Evolutionary conservation across 352 stramenopile genomes (phyloP).

Genomic region (Phytophthora fragariaefolia): DNA sequence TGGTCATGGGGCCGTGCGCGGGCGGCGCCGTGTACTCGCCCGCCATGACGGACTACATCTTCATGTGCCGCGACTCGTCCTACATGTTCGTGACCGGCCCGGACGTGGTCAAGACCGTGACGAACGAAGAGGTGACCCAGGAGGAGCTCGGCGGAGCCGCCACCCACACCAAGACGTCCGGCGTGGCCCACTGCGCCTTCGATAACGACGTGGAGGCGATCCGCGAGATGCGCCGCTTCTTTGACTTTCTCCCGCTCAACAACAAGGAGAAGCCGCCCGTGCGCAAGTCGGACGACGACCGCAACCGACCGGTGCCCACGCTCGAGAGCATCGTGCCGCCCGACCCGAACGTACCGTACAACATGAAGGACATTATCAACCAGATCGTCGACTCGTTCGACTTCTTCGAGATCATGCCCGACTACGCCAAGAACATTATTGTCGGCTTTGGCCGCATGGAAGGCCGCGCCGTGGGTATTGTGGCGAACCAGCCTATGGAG

Average conservation of each 20-base stretch:
- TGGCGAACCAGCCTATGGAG: conserved; percentile 98
- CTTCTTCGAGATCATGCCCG: conserved; percentile 97
- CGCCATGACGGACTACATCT: conserved; percentile 99
- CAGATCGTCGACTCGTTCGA: conserved; percentile 96
- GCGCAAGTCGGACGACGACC: conserved; percentile 87
- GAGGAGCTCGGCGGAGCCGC: conserved; percentile 94
- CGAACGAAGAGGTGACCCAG: conserved; percentile 96
- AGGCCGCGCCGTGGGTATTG: conserved; percentile 94
- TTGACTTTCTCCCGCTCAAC: conserved; percentile 96
- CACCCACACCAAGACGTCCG: conserved; percentile 96
- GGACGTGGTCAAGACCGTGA: conserved; percentile 98
- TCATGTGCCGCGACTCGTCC: conserved; percentile 97
- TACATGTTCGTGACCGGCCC: conserved; percentile 99
- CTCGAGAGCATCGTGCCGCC: conserved; percentile 95
- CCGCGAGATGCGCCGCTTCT: conserved; percentile 93
- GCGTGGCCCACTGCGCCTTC: conserved; percentile 95
- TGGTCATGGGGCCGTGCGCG: conserved; percentile 98
- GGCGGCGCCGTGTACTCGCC: conserved; percentile 95
- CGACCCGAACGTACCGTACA: conserved; percentile 98
- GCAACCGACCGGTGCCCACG: conserved; percentile 83
- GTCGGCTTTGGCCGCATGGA: conserved; percentile 97
- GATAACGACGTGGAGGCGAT: conserved; percentile 97
- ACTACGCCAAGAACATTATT: conserved; percentile 98
- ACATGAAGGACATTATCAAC: conserved; percentile 97
- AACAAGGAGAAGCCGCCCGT: conserved; percentile 89